Evolutionary conservation across 371 early-diverging fungal species (phyloP).

Genomic region (Edhazardia aedis): DNA sequence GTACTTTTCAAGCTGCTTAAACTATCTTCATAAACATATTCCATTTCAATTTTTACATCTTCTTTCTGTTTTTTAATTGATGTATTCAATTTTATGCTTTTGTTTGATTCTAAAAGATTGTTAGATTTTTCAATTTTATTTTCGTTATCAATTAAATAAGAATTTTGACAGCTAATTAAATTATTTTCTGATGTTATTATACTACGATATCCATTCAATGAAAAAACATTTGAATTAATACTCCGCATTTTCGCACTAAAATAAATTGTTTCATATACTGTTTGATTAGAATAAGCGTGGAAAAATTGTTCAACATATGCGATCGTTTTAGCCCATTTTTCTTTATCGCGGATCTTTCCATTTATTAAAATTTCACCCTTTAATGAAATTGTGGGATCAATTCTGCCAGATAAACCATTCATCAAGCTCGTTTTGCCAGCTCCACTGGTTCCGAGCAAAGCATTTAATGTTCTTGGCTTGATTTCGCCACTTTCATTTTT

Average conservation of each 20-base stretch:
- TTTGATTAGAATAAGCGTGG: constrained; percentile 41
- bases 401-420: constrained; percentile 61
- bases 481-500: neutral
- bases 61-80: no score
- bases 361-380: constrained; percentile 63
- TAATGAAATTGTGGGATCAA: constrained; percentile 51
- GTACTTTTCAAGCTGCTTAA: no score
- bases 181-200: no score
- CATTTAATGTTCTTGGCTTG: neutral
- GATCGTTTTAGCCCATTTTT: constrained; percentile 26
- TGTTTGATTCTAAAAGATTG: no score
- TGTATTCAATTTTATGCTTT: no score
- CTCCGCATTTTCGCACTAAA: constrained; percentile 17
- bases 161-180: no score
- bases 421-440: constrained; percentile 67
- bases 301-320: constrained; percentile 50
- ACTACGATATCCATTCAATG: neutral
- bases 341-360: constrained; percentile 48
- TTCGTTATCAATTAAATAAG: no score
- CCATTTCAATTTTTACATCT: no score
- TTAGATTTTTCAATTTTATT: no score
- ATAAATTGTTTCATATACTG: constrained; percentile 37
- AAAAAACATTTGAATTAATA: no score
- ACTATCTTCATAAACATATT: no score
- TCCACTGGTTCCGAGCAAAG: neutral